Conservation (phyloP, 2,329 filamentous ascomycete genomes). For the Hypoxylon sp. region DNA sequence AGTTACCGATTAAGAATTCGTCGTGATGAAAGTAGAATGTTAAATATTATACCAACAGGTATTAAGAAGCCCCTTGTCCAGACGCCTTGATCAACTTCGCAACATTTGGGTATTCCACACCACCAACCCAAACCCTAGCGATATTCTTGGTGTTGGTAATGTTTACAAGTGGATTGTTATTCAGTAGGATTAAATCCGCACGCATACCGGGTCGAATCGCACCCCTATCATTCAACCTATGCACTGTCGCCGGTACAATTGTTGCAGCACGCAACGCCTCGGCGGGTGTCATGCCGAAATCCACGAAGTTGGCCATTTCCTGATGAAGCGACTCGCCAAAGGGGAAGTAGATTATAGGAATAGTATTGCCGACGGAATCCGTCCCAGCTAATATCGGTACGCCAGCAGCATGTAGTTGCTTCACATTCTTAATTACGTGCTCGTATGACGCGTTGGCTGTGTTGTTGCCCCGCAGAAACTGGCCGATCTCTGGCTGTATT, state of each 20-base stretch:
- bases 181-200: slow-evolving; percentile 52
- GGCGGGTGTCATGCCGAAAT: slow-evolving; percentile 47
- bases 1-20: not conserved
- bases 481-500: slow-evolving; percentile 36
- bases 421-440: slow-evolving; percentile 65
- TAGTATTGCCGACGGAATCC: slow-evolving; percentile 46
- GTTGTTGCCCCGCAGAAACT: slow-evolving; percentile 41
- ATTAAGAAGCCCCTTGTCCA: not conserved
- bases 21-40: not conserved
- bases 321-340: slow-evolving; percentile 49
- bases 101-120: slow-evolving; percentile 43
- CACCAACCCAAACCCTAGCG: slow-evolving; percentile 49
- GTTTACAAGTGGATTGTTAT: slow-evolving; percentile 49
- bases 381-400: slow-evolving; percentile 54
- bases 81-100: slow-evolving; percentile 13
- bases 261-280: slow-evolving; percentile 52
- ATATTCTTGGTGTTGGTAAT: slow-evolving; percentile 51
- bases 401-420: slow-evolving; percentile 47
- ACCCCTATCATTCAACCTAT: slow-evolving; percentile 50
- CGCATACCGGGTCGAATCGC: slow-evolving; percentile 47
- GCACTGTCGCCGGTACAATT: slow-evolving; percentile 39
- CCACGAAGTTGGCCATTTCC: slow-evolving; percentile 51
- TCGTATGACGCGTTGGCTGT: slow-evolving; percentile 50
- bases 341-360: slow-evolving; percentile 42
- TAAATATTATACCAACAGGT: no score